Evolutionary conservation across 345 rosid genomes (phyloP).

Genomic region (Sonneratia alba): DNA sequence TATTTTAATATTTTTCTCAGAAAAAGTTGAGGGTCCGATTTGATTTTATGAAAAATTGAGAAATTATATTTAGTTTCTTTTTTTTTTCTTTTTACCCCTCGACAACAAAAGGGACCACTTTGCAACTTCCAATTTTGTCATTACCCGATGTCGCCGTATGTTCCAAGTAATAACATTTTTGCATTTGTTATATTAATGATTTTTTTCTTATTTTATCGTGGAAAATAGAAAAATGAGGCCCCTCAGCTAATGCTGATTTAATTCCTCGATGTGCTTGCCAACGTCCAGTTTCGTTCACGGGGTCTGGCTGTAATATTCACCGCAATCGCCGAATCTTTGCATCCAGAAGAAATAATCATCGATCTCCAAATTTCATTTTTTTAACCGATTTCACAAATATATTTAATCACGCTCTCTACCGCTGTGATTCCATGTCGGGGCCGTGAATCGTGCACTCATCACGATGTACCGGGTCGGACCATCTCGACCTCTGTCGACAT

Average conservation of each 20-base stretch:
- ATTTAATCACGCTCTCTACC: too few species aligned
- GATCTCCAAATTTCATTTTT: too few species aligned
- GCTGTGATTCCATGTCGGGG: too few species aligned
- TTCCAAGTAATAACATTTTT: not conserved
- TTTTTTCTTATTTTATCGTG: not conserved
- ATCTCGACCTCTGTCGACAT: too few species aligned
- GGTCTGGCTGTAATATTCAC: too few species aligned
- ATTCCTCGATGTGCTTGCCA: not conserved
- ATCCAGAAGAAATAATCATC: not conserved
- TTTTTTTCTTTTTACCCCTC: not conserved
- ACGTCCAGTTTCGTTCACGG: too few species aligned
- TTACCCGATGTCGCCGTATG: not conserved
- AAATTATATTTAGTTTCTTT: not conserved
- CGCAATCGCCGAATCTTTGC: not conserved
- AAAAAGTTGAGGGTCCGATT: not conserved
- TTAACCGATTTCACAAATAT: not conserved
- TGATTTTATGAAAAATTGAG: not conserved
- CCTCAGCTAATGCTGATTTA: not conserved
- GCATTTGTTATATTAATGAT: not conserved
- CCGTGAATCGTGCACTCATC: too few species aligned
- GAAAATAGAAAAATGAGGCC: not conserved
- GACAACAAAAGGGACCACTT: not conserved
- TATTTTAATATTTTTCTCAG: too few species aligned
- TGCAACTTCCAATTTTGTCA: not conserved
- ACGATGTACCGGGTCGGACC: too few species aligned